Percentiles rank a stretch among this genome's conserved stretches.
Conservation (phyloP, 106 monocot genomes). For the Acorus calamus region DNA sequence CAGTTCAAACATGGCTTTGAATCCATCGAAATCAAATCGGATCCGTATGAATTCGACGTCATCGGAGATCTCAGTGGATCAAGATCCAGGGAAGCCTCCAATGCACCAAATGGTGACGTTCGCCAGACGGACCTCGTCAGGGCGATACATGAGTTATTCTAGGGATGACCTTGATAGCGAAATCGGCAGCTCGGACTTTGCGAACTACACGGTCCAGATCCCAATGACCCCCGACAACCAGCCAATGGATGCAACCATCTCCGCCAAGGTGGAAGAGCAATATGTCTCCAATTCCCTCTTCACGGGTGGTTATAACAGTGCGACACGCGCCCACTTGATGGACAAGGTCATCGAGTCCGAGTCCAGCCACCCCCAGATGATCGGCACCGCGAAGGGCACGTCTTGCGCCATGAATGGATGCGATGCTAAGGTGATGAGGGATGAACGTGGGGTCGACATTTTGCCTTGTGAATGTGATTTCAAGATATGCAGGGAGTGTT, state of each 20-base stretch:
- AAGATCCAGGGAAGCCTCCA: slow-evolving; percentile 6
- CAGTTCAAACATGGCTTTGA: too few relatives aligned
- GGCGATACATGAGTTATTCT: slow-evolving; percentile 60
- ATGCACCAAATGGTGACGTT: slow-evolving; percentile 30
- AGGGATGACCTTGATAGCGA: slow-evolving; percentile 55
- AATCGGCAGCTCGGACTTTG: slow-evolving; percentile 45
- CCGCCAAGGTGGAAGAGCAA: slow-evolving; percentile 61
- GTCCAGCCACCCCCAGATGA: slow-evolving; percentile 36
- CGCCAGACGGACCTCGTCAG: slow-evolving; percentile 37
- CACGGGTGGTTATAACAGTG: slow-evolving; percentile 73
- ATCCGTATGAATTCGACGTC: too few relatives aligned
- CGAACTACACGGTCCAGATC: slow-evolving; percentile 60
- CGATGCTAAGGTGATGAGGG: slow-evolving; percentile 58
- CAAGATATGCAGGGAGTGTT: too few relatives aligned
- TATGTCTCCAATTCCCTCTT: slow-evolving; percentile 75
- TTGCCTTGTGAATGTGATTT: slow-evolving; percentile 64
- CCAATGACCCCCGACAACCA: slow-evolving; percentile 79
- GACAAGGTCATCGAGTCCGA: slow-evolving; percentile 71
- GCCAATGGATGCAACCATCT: slow-evolving; percentile 44
- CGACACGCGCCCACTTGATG: slow-evolving; percentile 68
- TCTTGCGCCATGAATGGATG: slow-evolving; percentile 49
- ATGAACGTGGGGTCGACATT: slow-evolving; percentile 54
- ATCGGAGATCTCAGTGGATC: too few relatives aligned
- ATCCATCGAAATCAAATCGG: too few relatives aligned
- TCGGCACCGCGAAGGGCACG: slow-evolving; percentile 34